Conservation (phyloP, 495 filamentous ascomycete species). For the Apodospora peruviana region DNA sequence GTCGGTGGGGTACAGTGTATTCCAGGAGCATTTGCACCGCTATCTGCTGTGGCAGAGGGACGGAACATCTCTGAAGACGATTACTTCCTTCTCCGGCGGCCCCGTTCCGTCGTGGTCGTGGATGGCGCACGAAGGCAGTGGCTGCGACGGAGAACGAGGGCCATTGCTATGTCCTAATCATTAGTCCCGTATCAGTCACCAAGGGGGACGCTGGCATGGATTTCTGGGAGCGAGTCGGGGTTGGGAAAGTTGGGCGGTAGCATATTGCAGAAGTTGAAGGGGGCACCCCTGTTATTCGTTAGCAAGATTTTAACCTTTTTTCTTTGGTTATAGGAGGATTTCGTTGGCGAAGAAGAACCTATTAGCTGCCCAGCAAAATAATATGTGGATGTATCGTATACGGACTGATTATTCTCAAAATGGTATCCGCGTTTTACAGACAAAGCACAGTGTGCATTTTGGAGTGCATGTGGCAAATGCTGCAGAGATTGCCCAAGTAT, state of each 20-base stretch:
- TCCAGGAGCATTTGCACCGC: constrained; percentile 10
- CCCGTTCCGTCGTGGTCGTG: constrained; percentile 22
- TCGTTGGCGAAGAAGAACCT: no score
- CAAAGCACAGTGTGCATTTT: no score
- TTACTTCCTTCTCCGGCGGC: constrained; percentile 13
- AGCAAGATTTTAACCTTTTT: no score
- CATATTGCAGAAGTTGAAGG: no score
- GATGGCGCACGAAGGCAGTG: constrained; percentile 21
- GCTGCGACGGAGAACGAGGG: neutral
- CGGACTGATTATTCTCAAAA: no score
- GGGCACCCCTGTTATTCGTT: no score
- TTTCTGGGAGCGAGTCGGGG: neutral
- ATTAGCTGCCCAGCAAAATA: no score
- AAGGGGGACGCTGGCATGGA: neutral
- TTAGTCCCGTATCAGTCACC: neutral
- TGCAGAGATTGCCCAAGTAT: no score
- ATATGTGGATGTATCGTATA: no score
- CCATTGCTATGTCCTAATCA: neutral
- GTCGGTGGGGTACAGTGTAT: constrained; percentile 13
- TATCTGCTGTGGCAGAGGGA: constrained; percentile 14
- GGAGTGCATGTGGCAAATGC: no score
- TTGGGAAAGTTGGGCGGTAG: neutral
- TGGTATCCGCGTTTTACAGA: no score
- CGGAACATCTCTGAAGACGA: constrained; percentile 2
- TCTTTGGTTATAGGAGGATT: no score